Percentiles rank a stretch among this genome's conserved stretches.
phyloP scores from a whole-genome alignment of 352 stramenopile species.

The Globisporangium polare region DNA sequence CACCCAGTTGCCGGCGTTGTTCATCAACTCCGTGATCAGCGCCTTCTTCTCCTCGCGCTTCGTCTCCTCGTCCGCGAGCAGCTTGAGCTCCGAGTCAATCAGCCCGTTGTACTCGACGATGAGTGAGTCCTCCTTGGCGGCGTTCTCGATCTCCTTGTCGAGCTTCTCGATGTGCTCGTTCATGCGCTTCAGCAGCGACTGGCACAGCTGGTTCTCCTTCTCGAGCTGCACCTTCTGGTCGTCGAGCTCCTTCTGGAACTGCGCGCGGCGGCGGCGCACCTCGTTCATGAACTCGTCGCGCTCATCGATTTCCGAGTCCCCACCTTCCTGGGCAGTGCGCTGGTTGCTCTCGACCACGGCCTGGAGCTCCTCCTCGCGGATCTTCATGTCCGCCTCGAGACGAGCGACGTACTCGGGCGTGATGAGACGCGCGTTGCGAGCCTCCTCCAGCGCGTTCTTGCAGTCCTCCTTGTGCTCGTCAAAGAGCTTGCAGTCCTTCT shows the following conservation, averaged over 20 bases:
- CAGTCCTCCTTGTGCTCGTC: constrained; percentile 84
- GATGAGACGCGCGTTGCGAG: constrained; percentile 63
- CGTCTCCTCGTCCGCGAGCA: constrained; percentile 73
- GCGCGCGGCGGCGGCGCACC: constrained; percentile 60
- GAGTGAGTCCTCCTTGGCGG: constrained; percentile 59
- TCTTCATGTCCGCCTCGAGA: constrained; percentile 84
- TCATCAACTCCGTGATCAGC: constrained; percentile 83
- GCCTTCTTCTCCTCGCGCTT: constrained; percentile 88
- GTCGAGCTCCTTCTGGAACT: constrained; percentile 86
- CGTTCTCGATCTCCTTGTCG: constrained; percentile 74
- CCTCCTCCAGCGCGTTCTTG: constrained; percentile 70
- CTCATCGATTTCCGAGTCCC: constrained; percentile 68
- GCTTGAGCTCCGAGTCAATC: constrained; percentile 70
- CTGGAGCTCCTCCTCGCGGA: constrained; percentile 66
- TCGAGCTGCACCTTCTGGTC: constrained; percentile 73
- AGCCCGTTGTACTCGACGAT: constrained; percentile 74
- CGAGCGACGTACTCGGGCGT: constrained; percentile 83
- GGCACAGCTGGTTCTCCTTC: constrained; percentile 73
- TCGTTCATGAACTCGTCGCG: constrained; percentile 89
- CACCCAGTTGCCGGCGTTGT: constrained; percentile 85
- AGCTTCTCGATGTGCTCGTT: constrained; percentile 80
- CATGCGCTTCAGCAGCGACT: constrained; percentile 76
- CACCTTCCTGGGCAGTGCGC: constrained; percentile 72
- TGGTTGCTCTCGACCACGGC: constrained; percentile 84
- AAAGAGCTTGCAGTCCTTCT: constrained; percentile 75